A percentile compares a stretch with the other conserved stretches of the same genome.
These are phyloP conservation scores for Pseudomicrostroma phylloplanum DNA, from an alignment of 1,284 basidiomycete species.

Conservation along the genomic window DNA sequence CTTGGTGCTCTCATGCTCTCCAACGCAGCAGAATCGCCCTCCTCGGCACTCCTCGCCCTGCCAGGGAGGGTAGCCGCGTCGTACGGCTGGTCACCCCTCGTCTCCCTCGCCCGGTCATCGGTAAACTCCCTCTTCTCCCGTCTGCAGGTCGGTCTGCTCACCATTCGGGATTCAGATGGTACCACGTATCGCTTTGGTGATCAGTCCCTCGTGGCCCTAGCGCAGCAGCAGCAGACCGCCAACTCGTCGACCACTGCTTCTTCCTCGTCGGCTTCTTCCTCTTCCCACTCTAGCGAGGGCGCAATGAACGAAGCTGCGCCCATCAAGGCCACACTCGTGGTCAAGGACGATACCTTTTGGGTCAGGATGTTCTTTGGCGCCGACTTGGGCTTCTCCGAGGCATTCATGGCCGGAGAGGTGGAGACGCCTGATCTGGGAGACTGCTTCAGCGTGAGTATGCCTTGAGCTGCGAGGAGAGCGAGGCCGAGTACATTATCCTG, in stretches of 20 bases:
- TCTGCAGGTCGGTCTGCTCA: constrained; percentile 2
- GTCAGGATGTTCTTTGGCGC: constrained; percentile 62
- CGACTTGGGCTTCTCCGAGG: constrained; percentile 76
- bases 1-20: too few species aligned
- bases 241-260: too few species aligned
- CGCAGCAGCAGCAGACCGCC: neutral
- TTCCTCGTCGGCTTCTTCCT: neutral
- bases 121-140: constrained; percentile 6
- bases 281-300: neutral
- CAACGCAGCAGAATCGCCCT: too few species aligned
- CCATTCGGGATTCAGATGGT: neutral
- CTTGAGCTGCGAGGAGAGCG: neutral
- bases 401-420: constrained; percentile 76
- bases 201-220: neutral
- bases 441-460: constrained; percentile 61
- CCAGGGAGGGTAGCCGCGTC: neutral
- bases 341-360: constrained; percentile 60
- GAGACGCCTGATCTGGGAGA: constrained; percentile 65
- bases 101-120: constrained; percentile 1
- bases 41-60: too few species aligned
- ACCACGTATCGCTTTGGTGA: neutral
- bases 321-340: neutral
- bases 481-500: too few species aligned
- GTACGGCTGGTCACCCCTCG: constrained; percentile 1
- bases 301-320: neutral